Percentiles rank a stretch among this genome's conserved stretches.
These are phyloP conservation scores for Saccharomycopsis vini DNA, from an alignment of 805 yeast genomes.

Conservation along the genomic window DNA sequence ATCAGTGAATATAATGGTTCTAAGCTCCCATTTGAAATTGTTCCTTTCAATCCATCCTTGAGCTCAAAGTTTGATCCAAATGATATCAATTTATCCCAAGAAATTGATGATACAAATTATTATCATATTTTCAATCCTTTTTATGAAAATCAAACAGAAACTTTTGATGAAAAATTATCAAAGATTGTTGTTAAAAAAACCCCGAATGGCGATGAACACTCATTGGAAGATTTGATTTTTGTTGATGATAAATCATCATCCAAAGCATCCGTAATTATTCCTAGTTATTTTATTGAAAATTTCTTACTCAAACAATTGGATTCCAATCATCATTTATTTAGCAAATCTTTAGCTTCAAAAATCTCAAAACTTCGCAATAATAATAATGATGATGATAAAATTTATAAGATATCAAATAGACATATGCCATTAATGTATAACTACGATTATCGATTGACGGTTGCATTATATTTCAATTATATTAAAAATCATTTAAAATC, in stretches of 20 bases:
- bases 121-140: constrained; percentile 1
- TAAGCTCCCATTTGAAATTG: too few species aligned
- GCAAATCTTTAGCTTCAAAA: background rate
- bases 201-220: background rate
- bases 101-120: background rate
- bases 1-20: too few species aligned
- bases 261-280: background rate
- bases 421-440: background rate
- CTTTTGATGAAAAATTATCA: background rate
- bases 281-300: constrained; percentile 1
- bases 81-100: too few species aligned
- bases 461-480: constrained; percentile 3
- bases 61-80: too few species aligned
- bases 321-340: background rate
- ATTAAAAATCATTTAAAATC: background rate
- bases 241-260: background rate
- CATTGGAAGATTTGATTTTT: background rate
- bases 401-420: background rate
- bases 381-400: background rate
- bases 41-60: too few species aligned
- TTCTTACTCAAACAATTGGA: background rate
- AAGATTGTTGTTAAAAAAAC: background rate
- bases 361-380: background rate
- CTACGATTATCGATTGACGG: constrained; percentile 1
- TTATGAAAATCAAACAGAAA: background rate